Evolutionary conservation across 352 stramenopile species (phyloP), one percentile per base, ranked within the genome.

Genomic region (Globisporangium sylvaticum): DNA sequence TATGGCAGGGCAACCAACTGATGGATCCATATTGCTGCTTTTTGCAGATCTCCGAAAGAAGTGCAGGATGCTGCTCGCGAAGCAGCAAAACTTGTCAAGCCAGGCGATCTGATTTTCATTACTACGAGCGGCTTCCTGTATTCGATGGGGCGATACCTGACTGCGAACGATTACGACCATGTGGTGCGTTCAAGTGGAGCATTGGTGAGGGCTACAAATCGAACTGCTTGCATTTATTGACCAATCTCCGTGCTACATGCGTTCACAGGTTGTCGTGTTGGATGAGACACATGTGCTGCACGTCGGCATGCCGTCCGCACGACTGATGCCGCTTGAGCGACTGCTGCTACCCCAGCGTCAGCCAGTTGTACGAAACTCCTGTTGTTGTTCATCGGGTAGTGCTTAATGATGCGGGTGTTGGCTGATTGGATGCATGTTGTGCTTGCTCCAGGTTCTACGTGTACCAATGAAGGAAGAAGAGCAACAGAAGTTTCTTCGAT

Each of bases 21-120:
- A n/a, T n/a, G n/a, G n/a, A n/a, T n/a, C n/a, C n/a, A 18, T 12
- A 5, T 42, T 6, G 24, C 25, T 44, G 0, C 18, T 4, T 3
- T 63, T 14, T 58, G 29, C 32, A 92, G 84, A 58, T 87, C 84
- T 14, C 67, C 84, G 1, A 79, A 78, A 50, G 80, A 83, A 59
- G 84, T 80, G 24, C 83, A 89, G 62, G 62, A 88, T 25, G 79
- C 79, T 1, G 84, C 84, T 5, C 69, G 74, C 46, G 81, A 89
- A 54, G 84, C 84, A 14, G 73, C 74, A 25, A 88, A 84, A 57
- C 76, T 89, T 6, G 76, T 92, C 14, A 75, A 81, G 61, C 82
- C 84, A 75, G 84, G 84, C 46, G 84, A 92, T 65, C 48, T 92
- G 53, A 89, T 92, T 58, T 92, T 92, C 65, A 92, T 91, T 66